Evolutionary conservation across 2,329 filamentous ascomycete genomes (phyloP).

Genomic region (Ophiostoma triangulosporum): DNA sequence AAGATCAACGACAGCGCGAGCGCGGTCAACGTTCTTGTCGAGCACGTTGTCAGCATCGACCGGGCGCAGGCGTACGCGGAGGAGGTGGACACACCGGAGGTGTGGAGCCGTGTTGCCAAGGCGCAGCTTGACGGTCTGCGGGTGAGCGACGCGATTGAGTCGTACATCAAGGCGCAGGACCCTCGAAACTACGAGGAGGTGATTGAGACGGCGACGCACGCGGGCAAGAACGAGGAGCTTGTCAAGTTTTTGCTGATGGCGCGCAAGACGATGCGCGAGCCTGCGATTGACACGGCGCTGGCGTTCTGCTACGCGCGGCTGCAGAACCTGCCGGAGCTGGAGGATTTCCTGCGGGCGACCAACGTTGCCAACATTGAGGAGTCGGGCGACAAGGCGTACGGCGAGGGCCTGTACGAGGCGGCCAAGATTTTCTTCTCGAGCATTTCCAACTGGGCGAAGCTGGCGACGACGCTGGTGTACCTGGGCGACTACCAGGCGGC

Average conservation of each 20-base stretch:
- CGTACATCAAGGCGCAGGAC: conserved; percentile 90
- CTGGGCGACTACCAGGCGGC: conserved; percentile 94
- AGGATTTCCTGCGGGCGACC: conserved; percentile 85
- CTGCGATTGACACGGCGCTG: conserved; percentile 82
- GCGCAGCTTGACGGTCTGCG: conserved; percentile 93
- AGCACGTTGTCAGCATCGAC: conserved; percentile 96
- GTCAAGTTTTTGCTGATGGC: conserved; percentile 96
- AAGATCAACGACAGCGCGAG: conserved; percentile 83
- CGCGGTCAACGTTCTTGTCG: conserved; percentile 83
- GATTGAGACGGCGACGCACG: conserved; percentile 87
- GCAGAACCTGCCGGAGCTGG: conserved; percentile 81
- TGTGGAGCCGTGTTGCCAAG: conserved; percentile 98
- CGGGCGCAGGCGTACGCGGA: conserved; percentile 92
- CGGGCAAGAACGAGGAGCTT: conserved; percentile 94
- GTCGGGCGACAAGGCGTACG: conserved; percentile 95
- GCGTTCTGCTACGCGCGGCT: conserved; percentile 89
- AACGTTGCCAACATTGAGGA: conserved; percentile 95
- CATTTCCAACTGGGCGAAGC: conserved; percentile 99
- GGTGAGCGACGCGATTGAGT: conserved; percentile 83
- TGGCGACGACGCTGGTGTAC: conserved; percentile 94
- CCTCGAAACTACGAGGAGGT: conserved; percentile 90
- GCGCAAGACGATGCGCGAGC: conserved; percentile 88
- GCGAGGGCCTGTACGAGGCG: conserved; percentile 85
- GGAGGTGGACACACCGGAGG: conserved; percentile 81
- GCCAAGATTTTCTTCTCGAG: conserved; percentile 98